phyloP scores from a whole-genome alignment of 2,329 filamentous ascomycete species.

The Claviceps purpurea region DNA sequence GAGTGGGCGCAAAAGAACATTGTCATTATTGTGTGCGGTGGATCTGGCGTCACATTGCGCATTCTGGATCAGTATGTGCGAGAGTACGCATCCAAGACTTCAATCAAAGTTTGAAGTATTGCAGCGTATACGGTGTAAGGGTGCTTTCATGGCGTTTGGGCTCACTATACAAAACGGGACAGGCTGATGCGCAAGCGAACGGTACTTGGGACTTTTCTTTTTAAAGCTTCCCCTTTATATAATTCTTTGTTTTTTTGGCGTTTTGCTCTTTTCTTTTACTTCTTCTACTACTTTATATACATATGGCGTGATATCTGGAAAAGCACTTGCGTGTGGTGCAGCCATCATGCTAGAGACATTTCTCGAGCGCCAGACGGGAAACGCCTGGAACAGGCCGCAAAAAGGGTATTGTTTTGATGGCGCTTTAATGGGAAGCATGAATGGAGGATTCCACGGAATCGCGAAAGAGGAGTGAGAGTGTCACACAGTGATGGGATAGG shows the following conservation, averaged over 20 bases:
- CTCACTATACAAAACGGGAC: not conserved
- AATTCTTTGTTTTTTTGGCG: not conserved
- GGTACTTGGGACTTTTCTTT: not conserved
- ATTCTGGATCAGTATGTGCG: slow-evolving; percentile 46
- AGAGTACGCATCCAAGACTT: slow-evolving; percentile 23
- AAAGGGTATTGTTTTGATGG: no score
- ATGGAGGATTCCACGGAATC: no score
- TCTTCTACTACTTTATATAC: not conserved
- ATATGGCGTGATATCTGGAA: not conserved
- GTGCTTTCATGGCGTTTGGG: not conserved
- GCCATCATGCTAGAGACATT: no score
- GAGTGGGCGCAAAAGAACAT: slow-evolving; percentile 56
- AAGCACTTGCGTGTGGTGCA: not conserved
- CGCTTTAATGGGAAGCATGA: no score
- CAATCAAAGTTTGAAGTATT: slow-evolving; percentile 15
- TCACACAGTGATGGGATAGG: no score
- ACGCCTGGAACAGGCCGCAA: no score
- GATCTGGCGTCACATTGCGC: slow-evolving; percentile 50
- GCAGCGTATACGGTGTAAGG: not conserved
- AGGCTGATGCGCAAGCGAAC: not conserved
- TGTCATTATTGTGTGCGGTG: slow-evolving; percentile 77
- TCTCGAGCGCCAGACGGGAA: no score
- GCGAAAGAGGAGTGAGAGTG: no score
- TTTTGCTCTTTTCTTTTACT: not conserved
- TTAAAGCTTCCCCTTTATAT: no score